Conservation (phyloP, 805 yeast species). For the Teunomyces panamensis region DNA sequence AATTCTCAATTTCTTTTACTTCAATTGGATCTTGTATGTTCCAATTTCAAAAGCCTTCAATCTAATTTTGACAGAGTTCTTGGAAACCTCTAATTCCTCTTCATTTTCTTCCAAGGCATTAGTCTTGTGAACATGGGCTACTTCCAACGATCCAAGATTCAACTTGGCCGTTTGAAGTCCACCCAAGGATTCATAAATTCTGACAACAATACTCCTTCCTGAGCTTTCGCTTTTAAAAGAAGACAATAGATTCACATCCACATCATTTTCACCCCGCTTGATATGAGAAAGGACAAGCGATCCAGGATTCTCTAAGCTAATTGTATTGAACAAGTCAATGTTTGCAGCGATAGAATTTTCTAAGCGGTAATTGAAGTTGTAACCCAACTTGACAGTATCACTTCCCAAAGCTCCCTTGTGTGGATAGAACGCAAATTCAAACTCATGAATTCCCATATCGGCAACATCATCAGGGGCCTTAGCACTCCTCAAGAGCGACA, state of each 20-base stretch:
- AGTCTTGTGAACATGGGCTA: slow-evolving; percentile 50
- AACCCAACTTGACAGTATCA: slow-evolving; percentile 69
- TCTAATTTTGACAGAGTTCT: slow-evolving; percentile 39
- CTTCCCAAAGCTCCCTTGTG: slow-evolving; percentile 66
- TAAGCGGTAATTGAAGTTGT: slow-evolving; percentile 68
- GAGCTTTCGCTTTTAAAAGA: slow-evolving; percentile 43
- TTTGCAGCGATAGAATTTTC: slow-evolving; percentile 16
- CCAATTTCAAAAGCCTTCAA: slow-evolving; percentile 81
- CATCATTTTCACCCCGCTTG: slow-evolving; percentile 87
- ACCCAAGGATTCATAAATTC: slow-evolving; percentile 87
- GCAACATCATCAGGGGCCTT: slow-evolving; percentile 94
- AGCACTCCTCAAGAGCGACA: slow-evolving; percentile 84
- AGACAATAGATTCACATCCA: slow-evolving; percentile 43
- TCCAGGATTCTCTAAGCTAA: slow-evolving; percentile 42
- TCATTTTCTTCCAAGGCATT: slow-evolving; percentile 55
- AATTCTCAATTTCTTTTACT: slow-evolving; percentile 6
- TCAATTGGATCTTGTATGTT: slow-evolving; percentile 50
- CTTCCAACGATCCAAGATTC: slow-evolving; percentile 37
- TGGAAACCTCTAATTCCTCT: slow-evolving; percentile 33
- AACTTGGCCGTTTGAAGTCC: slow-evolving; percentile 62
- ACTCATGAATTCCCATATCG: slow-evolving; percentile 85
- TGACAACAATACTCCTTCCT: slow-evolving; percentile 53
- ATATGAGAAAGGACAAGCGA: slow-evolving; percentile 70
- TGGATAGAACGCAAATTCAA: slow-evolving; percentile 82
- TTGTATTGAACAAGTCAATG: slow-evolving; percentile 8